These are phyloP conservation scores for Myrmaecium sp. DNA, from an alignment of 2,329 filamentous ascomycete genomes.

Conservation along the genomic window DNA sequence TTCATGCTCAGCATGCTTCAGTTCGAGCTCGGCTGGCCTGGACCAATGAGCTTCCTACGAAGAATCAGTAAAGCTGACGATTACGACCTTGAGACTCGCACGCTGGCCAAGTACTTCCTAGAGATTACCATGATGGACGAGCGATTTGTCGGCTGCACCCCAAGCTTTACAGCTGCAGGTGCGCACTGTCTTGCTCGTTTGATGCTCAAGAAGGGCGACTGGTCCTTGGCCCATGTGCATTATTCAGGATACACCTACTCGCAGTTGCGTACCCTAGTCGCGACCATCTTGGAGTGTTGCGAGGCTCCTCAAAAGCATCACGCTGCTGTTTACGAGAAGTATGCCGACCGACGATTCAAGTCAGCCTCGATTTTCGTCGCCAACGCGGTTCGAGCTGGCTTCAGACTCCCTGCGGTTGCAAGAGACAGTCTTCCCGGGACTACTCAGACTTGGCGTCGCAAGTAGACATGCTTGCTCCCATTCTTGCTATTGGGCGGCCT, in stretches of 20 bases:
- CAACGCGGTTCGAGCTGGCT: constrained; percentile 48
- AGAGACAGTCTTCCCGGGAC: constrained; percentile 17
- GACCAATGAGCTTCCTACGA: constrained; percentile 94
- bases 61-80: constrained; percentile 97
- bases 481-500: too few species aligned
- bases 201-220: constrained; percentile 80
- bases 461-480: constrained; percentile 11
- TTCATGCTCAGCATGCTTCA: constrained; percentile 97
- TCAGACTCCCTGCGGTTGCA: constrained; percentile 29
- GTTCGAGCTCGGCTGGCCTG: constrained; percentile 95
- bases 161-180: constrained; percentile 79
- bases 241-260: constrained; percentile 86
- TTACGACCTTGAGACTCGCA: constrained; percentile 89
- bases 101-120: constrained; percentile 92
- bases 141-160: constrained; percentile 78
- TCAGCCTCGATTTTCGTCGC: constrained; percentile 67
- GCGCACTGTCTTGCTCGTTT: constrained; percentile 82
- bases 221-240: constrained; percentile 74
- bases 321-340: constrained; percentile 78
- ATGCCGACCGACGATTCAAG: constrained; percentile 75
- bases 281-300: constrained; percentile 75
- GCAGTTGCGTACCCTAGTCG: constrained; percentile 64
- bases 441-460: constrained; percentile 19
- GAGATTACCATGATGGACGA: constrained; percentile 97
- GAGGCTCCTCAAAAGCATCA: constrained; percentile 69